Conservation (phyloP, 1,139 yeast species). For the Geotrichum citri-aurantii region DNA sequence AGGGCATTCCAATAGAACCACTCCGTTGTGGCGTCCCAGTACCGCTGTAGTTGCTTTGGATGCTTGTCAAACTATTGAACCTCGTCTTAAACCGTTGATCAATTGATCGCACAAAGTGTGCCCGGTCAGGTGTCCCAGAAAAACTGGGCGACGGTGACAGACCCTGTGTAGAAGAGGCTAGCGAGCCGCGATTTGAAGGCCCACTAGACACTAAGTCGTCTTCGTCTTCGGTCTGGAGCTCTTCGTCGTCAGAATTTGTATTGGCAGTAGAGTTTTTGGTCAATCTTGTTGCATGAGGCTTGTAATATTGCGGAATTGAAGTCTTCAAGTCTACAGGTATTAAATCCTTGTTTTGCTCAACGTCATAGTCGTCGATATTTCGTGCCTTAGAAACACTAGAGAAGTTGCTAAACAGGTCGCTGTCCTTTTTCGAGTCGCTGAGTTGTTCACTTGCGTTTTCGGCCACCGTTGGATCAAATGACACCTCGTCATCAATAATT, state of each 20-base stretch:
- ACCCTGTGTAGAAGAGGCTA: slow-evolving; percentile 4
- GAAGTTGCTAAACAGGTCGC: slow-evolving; percentile 12
- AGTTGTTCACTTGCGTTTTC: background rate
- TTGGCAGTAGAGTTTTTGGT: background rate
- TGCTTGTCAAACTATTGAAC: slow-evolving; percentile 25
- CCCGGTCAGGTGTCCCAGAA: slow-evolving; percentile 15
- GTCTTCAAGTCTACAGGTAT: slow-evolving; percentile 5
- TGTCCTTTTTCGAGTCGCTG: background rate
- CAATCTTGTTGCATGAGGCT: background rate
- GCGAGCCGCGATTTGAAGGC: slow-evolving; percentile 1
- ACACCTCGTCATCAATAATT: background rate
- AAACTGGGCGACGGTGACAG: slow-evolving; percentile 12
- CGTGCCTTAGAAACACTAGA: slow-evolving; percentile 15
- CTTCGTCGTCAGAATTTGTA: slow-evolving; percentile 1
- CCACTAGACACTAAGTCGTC: slow-evolving; percentile 1
- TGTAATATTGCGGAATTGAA: slow-evolving; percentile 12
- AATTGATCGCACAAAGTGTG: slow-evolving; percentile 22
- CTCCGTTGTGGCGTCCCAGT: background rate
- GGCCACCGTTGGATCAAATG: background rate
- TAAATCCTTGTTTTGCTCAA: background rate
- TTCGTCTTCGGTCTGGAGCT: slow-evolving; percentile 3
- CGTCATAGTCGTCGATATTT: background rate
- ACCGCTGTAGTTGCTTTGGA: slow-evolving; percentile 5
- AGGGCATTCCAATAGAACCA: slow-evolving; percentile 2
- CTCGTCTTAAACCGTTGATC: slow-evolving; percentile 31